Evolutionary conservation across 176 grass and related monocot genomes (phyloP).

Genomic region (Bonia amplexicaulis): DNA sequence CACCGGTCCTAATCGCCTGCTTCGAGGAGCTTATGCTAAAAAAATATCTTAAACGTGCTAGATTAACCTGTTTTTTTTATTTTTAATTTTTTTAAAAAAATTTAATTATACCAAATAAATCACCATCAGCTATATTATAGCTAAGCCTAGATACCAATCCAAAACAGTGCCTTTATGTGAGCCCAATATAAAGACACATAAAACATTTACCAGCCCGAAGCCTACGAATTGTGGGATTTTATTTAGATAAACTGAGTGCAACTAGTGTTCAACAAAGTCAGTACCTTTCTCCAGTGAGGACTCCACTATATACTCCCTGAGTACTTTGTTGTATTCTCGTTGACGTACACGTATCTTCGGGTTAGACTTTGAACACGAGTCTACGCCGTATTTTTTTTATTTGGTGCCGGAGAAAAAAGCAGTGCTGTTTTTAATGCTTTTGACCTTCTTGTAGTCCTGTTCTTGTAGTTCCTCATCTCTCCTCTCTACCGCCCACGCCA

Average conservation of each 20-base stretch:
- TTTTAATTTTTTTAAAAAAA: too few relatives aligned
- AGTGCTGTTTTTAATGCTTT: slow-evolving; percentile 43
- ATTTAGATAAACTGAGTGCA: too few relatives aligned
- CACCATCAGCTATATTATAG: too few relatives aligned
- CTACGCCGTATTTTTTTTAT: slow-evolving; percentile 5
- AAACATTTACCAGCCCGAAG: too few relatives aligned
- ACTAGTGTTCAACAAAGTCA: background rate
- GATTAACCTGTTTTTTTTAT: too few relatives aligned
- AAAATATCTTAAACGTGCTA: background rate
- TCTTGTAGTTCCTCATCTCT: background rate
- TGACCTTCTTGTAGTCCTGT: slow-evolving; percentile 47
- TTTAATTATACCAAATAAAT: too few relatives aligned
- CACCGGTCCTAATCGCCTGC: background rate
- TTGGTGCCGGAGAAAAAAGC: background rate
- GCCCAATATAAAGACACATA: too few relatives aligned
- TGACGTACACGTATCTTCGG: background rate
- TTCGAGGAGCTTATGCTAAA: background rate
- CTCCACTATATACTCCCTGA: background rate
- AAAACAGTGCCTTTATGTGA: background rate
- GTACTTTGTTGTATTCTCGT: background rate
- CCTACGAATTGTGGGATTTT: too few relatives aligned
- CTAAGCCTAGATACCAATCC: background rate
- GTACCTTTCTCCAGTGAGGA: background rate
- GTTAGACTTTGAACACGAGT: slow-evolving; percentile 45
- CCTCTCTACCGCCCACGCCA: background rate